Evolutionary conservation across 1,284 basidiomycete genomes (phyloP), one percentile per base, ranked within the genome.

Genomic region (Rhodotorula sp.): DNA sequence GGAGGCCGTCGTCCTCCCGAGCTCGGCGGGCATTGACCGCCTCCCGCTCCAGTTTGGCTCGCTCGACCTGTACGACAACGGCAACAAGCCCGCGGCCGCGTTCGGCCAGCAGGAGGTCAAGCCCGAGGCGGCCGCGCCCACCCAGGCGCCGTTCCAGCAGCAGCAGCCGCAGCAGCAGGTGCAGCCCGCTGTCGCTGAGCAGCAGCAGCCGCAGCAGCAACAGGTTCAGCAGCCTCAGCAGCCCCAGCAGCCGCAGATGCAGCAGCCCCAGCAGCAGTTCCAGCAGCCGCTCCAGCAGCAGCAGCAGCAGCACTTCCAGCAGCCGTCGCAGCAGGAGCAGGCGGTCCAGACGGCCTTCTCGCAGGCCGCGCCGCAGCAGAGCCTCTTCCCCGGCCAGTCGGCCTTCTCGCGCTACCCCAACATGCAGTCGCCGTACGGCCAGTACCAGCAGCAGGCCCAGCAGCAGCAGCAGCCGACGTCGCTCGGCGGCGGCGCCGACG

Each of bases 1-100:
- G 57, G 75, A 75, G 64, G 73, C 71, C 19, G 75, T 74, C 65
- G 73, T 75, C 52, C 62, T 77, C 25, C 75, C 74, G 16, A 64
- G 67, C 17, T 34, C 61, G 17, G 61, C 49, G 25, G 52, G 44
- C 25, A 61, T 70, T 41, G 73, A 64, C 61, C 64, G 63, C 45
- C 58, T 77, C 45, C 69, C 67, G 49, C 67, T 77, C 42, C 75
- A 77, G 66, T 75, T 74, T 61, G 73, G 73, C 46, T 69, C 64
- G 57, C 70, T 77, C 68, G 64, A 64, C 61, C 69, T 75, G 45
- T 67, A 68, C 61, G 74, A 73, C 57, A 62, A 65, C 27, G 64
- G 63, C 25, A 63, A 54, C 34, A 56, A 76, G 64, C 66, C 72
- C 14, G 34, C 34, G 34, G 34, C 34, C 34, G 60, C 67, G 52